Conservation (phyloP, 2,329 filamentous ascomycete species). For the Fusarium sp. region DNA sequence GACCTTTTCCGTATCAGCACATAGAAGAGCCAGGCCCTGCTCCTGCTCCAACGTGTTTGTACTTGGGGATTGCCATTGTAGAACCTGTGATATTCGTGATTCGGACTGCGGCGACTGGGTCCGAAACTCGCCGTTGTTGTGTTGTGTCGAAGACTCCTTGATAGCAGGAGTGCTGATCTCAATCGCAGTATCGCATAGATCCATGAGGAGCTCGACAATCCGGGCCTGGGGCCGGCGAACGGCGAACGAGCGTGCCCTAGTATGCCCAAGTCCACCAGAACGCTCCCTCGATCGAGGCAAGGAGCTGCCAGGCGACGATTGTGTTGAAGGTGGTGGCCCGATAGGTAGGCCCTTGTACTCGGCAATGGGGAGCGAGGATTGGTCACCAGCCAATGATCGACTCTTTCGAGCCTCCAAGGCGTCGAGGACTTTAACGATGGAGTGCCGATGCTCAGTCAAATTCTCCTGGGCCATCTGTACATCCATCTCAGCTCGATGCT, state of each 20-base stretch:
- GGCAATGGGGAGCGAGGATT: conserved; percentile 64
- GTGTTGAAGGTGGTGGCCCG: conserved; percentile 77
- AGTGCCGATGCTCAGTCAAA: conserved; percentile 89
- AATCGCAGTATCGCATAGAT: conserved; percentile 93
- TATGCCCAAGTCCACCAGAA: conserved; percentile 81
- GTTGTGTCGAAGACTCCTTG: conserved; percentile 79
- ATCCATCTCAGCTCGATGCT: conserved; percentile 97
- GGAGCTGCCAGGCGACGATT: conserved; percentile 77
- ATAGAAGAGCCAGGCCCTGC: conserved; percentile 87
- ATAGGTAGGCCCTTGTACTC: conserved; percentile 93
- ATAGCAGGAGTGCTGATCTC: conserved; percentile 95
- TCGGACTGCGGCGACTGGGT: conserved; percentile 97
- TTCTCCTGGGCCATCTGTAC: conserved; percentile 96
- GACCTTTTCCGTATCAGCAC: conserved; percentile 86
- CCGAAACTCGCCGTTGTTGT: conserved; percentile 77
- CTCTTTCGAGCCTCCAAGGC: conserved; percentile 84
- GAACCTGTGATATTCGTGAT: conserved; percentile 90
- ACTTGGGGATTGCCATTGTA: conserved; percentile 96
- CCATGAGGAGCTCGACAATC: conserved; percentile 93
- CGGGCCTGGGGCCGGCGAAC: conserved; percentile 88
- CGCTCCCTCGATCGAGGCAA: conserved; percentile 78
- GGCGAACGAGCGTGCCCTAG: conserved; percentile 87
- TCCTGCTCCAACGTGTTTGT: conserved; percentile 93
- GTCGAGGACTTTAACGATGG: conserved; percentile 95
- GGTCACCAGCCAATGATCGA: conserved; percentile 68